Evolutionary conservation across 1,139 yeast species (phyloP).

Genomic region (Saccharomycopsis crataegensis): DNA sequence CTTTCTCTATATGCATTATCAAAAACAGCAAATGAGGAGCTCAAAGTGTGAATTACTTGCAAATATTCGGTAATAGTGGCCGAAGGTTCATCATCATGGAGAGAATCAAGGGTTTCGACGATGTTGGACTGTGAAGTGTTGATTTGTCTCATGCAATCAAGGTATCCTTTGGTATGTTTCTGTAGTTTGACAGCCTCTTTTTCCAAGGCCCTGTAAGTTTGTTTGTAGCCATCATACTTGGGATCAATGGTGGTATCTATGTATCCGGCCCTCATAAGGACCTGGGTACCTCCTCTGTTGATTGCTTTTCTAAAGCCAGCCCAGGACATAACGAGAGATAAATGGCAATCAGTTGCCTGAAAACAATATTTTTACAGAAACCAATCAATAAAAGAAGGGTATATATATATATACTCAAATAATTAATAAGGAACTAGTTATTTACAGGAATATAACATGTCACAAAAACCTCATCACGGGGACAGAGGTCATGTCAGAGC

Average conservation of each 20-base stretch:
- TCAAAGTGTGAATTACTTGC: background rate
- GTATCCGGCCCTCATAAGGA: conserved; percentile 67
- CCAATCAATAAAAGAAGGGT: background rate
- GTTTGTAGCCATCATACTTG: conserved; percentile 85
- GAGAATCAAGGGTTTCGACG: conserved; percentile 88
- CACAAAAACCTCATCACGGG: too few relatives aligned
- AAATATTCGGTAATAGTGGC: background rate
- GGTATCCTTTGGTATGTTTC: conserved; percentile 85
- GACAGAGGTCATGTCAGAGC: too few relatives aligned
- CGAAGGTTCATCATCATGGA: conserved; percentile 32
- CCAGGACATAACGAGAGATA: conserved; percentile 74
- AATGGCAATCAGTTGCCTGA: background rate
- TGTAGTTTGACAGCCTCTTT: conserved; percentile 75
- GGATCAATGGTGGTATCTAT: conserved; percentile 88
- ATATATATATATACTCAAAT: too few relatives aligned
- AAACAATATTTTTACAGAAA: background rate
- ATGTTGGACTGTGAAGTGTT: conserved; percentile 87
- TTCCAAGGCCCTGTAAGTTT: conserved; percentile 72
- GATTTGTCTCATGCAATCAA: conserved; percentile 26
- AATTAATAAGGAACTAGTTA: too few relatives aligned
- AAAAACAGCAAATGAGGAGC: conserved; percentile 37
- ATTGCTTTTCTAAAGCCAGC: conserved; percentile 93
- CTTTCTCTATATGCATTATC: conserved; percentile 97
- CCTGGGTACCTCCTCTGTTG: conserved; percentile 85
- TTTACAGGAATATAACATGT: too few relatives aligned